Base-by-base conservation (phyloP, 306 rosid genomes). In the apple (Malus domestica) region DNA sequence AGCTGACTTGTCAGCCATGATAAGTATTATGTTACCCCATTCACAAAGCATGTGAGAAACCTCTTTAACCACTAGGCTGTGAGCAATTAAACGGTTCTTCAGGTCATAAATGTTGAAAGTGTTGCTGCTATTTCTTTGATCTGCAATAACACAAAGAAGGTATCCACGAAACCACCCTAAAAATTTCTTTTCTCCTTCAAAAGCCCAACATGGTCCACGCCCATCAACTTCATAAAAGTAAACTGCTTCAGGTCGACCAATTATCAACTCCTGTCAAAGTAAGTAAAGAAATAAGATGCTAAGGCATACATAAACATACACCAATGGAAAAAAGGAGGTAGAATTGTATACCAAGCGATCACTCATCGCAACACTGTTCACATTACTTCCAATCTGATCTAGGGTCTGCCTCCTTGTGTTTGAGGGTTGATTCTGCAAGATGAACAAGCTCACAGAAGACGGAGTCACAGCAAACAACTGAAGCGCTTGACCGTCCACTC, bases 131-230 rank as follows among this genome's bases (percentile, higher is more conserved):
- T 80, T 92, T 78, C 99, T 89, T 85, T 89, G 97, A 86, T 92
- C 99, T 40, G 86, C 97, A 85, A 95, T 88, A n/a, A 92, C 95
- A 81, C 97, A 95, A 68, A 95, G 74, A 66, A 95, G 99, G 81
- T 92, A 95, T 64, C 99, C 99, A 35, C 99, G 97, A 76, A 95
- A 95, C 97, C 97, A 95, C 76, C 99, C 97, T 40, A 95, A 70
- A 80, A 92, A 84, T 81, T 89, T 95, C 85, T 95, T 95, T 83
- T 95, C 96, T 74, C 99, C 99, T 85, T 95, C 99, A 78, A 95
- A 95, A 55, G 99, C 99, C 99, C 97, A 95, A 82, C 99, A 95
- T 35, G 99, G 99, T 80, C 99, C 99, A 70, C 33, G 98, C 10
- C 99, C 99, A 83, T 95, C 99, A 83, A 95, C 91, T 86, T 95